Base-by-base conservation (phyloP, 75 land plant species). In the Adiantum capillusveneris region DNA sequence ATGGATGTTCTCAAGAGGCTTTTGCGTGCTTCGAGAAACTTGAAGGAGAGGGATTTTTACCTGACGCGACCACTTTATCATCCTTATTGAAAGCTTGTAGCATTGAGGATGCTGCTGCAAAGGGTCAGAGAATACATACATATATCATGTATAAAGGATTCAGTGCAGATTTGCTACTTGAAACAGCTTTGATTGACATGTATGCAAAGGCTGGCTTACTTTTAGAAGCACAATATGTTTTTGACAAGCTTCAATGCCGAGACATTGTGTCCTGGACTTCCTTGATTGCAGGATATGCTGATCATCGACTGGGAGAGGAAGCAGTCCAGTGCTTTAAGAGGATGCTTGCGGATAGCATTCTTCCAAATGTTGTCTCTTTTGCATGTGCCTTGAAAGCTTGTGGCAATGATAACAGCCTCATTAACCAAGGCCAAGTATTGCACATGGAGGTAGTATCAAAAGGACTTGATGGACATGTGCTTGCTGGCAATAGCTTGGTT, bases 321-420 rank as follows among this genome's bases (percentile, higher is more conserved):
- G 84, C 46, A 16, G 22, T 77, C 56, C 25, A 22, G 1, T 58
- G 67, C 2, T 80, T 74, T 43, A 54, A 11, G 1, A 20, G 58
- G 20, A 84, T 84, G 87, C 52, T 53, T 20, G 1, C 1, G 2
- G 67, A 74, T 14, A 78, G 83, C 3, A 60, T 74, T 41, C n/a
- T 17, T 1, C 72, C 84, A 12, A 84, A 81, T 58, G 26, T 43
- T 25, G 67, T 84, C 55, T 77, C 81, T 26, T 41, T 74, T 42
- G 56, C 76, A 11, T 70, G 70, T 66, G 69, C 68, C 22, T 58
- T 80, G 31, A 74, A 61, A 53, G 57, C 73, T 34, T 81, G 78
- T 65, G 69, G 71, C 6, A 39, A 57, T 20, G 5, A 25, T 18
- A 56, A 2, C n/a, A n/a, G n/a, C n/a, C n/a, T 29, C 56, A 62